Evolutionary conservation across 257 asterid species (phyloP).

Genomic region (Haberlea rhodopensis): DNA sequence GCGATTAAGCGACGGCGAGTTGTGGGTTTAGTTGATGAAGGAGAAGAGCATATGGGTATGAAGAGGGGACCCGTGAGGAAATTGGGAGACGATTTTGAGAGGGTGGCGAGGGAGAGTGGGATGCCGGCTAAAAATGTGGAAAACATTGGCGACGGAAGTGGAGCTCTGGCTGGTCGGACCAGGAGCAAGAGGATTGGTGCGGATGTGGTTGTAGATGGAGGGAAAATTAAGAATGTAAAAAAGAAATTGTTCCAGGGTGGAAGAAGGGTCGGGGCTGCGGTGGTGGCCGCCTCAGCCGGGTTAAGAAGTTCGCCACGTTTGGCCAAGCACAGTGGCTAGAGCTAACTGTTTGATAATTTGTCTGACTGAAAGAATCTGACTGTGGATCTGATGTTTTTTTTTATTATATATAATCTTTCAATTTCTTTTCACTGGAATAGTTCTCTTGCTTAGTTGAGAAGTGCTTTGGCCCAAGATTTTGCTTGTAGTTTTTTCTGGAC

Average conservation of each 20-base stretch:
- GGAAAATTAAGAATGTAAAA: slow-evolving; percentile 21
- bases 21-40: slow-evolving; percentile 45
- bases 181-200: slow-evolving; percentile 28
- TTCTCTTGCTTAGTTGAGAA: not conserved
- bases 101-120: slow-evolving; percentile 58
- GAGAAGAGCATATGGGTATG: slow-evolving; percentile 19
- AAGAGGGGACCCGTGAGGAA: slow-evolving; percentile 63
- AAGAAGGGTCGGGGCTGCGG: slow-evolving; percentile 25
- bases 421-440: too few species aligned
- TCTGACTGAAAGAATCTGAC: slow-evolving; percentile 12
- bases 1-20: slow-evolving; percentile 67
- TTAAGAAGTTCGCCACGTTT: slow-evolving; percentile 66
- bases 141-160: slow-evolving; percentile 3
- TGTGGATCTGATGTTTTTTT: not conserved
- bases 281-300: slow-evolving; percentile 27
- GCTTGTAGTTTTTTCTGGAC: not conserved
- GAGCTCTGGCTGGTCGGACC: slow-evolving; percentile 28
- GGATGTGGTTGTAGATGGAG: slow-evolving; percentile 11
- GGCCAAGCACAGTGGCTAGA: slow-evolving; percentile 25
- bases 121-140: slow-evolving; percentile 5
- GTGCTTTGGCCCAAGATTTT: not conserved
- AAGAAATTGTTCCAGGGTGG: slow-evolving; percentile 34
- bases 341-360: slow-evolving; percentile 31
- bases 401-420: not conserved
- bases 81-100: slow-evolving; percentile 73